Conservation (phyloP, 1,284 basidiomycete species). For the Heterobasidion parviporum region DNA sequence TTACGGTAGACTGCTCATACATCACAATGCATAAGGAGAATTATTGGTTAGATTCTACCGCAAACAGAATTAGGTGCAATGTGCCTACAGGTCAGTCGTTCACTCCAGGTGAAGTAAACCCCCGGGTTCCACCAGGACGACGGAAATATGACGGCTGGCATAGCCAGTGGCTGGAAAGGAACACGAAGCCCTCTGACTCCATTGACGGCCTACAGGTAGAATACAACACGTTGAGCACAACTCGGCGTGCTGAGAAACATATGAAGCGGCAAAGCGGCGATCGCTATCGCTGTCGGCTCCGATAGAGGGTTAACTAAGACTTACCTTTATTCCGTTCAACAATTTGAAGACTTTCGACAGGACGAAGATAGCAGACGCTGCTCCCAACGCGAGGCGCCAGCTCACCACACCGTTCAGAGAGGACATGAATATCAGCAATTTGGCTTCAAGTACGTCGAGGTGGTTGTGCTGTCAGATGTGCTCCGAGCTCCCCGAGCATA, state of each 20-base stretch:
- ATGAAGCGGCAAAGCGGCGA: neutral
- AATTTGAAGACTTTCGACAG: constrained; percentile 8
- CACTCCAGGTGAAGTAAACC: constrained; percentile 10
- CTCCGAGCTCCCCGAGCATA: no score
- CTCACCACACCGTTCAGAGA: neutral
- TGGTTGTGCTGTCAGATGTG: no score
- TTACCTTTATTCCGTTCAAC: constrained; percentile 5
- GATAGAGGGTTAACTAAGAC: neutral
- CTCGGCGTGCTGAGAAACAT: neutral
- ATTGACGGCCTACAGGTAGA: constrained; percentile 7
- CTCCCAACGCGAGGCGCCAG: neutral
- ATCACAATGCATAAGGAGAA: neutral
- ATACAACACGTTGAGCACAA: neutral
- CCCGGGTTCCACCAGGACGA: constrained; percentile 17
- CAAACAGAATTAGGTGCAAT: neutral
- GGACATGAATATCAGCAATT: neutral
- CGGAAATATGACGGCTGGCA: constrained; percentile 11
- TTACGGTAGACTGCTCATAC: constrained; percentile 7
- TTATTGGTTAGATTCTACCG: neutral
- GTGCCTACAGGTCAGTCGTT: constrained; percentile 11
- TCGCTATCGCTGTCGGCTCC: neutral
- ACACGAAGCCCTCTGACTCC: constrained; percentile 11
- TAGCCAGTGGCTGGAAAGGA: constrained; percentile 9
- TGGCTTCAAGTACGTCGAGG: no score
- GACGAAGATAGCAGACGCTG: constrained; percentile 3